These are phyloP conservation scores for Pythium apleroticum DNA, from an alignment of 352 stramenopile species.

Conservation along the genomic window DNA sequence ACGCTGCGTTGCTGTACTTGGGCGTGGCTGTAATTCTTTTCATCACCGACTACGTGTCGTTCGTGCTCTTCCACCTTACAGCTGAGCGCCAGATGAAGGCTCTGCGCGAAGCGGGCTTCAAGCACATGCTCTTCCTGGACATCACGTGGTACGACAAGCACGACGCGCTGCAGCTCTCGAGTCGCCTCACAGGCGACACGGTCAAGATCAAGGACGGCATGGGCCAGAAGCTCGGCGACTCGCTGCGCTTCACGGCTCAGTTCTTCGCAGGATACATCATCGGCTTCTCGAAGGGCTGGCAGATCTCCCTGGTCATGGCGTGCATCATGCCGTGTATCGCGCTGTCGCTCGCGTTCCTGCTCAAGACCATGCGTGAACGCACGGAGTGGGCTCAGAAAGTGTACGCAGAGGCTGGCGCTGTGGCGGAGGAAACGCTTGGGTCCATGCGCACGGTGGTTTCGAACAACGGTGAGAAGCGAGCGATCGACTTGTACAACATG, in stretches of 20 bases:
- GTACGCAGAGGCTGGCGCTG: conserved; percentile 35
- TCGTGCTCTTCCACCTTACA: conserved; percentile 30
- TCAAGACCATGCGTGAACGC: conserved; percentile 29
- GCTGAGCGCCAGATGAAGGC: conserved; percentile 32
- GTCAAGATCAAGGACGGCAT: conserved; percentile 40
- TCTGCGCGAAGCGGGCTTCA: conserved; percentile 18
- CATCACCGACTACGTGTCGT: conserved; percentile 34
- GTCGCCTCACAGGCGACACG: conserved; percentile 25
- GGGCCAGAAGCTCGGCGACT: conserved; percentile 39
- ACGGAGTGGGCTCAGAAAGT: conserved; percentile 28
- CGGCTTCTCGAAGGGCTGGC: conserved; percentile 37
- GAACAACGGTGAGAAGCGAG: conserved; percentile 32
- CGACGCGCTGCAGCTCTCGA: conserved; percentile 27
- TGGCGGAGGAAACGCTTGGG: conserved; percentile 41
- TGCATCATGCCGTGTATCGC: conserved; percentile 37
- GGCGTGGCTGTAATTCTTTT: conserved; percentile 28
- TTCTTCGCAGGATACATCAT: conserved; percentile 37
- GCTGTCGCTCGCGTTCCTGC: conserved; percentile 29
- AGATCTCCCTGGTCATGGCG: conserved; percentile 40
- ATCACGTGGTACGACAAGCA: conserved; percentile 30
- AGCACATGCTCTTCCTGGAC: conserved; percentile 27
- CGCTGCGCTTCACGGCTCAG: conserved; percentile 29
- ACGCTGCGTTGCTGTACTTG: conserved; percentile 21
- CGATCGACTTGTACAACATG: conserved; percentile 29
- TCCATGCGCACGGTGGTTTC: conserved; percentile 39